These are phyloP conservation scores for Rhizophagus clarus DNA, from an alignment of 192 early-diverging fungal species.

Conservation along the genomic window DNA sequence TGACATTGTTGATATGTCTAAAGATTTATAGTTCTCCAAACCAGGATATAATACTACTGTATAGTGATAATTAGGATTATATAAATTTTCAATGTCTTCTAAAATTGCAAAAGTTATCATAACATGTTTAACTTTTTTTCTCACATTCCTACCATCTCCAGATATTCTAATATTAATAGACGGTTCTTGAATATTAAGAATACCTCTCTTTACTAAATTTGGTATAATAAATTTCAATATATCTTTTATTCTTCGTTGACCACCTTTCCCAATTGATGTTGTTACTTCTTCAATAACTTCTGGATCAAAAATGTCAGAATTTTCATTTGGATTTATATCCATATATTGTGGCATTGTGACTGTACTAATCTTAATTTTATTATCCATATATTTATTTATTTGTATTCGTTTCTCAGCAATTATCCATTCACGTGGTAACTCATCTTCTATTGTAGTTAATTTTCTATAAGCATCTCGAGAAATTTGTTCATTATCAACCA, in stretches of 20 bases:
- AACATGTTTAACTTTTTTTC: constrained; percentile 5
- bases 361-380: too few species aligned
- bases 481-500: too few species aligned
- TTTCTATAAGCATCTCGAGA: too few species aligned
- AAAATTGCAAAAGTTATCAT: constrained; percentile 2
- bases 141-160: neutral
- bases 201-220: too few species aligned
- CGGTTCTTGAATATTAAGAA: neutral
- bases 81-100: neutral
- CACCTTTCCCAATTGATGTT: neutral
- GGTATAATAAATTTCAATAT: too few species aligned
- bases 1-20: neutral
- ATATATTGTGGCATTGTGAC: too few species aligned
- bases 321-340: too few species aligned
- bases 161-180: neutral
- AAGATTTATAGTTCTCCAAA: neutral
- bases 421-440: too few species aligned
- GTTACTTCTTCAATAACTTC: neutral
- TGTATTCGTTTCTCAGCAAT: too few species aligned
- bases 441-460: too few species aligned
- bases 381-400: too few species aligned
- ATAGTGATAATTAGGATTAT: constrained; percentile 5
- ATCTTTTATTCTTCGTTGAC: too few species aligned
- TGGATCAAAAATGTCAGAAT: neutral
- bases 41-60: neutral